These are phyloP conservation scores for Acidiella bohemica DNA, from an alignment of 495 filamentous ascomycete species.

Conservation along the genomic window DNA sequence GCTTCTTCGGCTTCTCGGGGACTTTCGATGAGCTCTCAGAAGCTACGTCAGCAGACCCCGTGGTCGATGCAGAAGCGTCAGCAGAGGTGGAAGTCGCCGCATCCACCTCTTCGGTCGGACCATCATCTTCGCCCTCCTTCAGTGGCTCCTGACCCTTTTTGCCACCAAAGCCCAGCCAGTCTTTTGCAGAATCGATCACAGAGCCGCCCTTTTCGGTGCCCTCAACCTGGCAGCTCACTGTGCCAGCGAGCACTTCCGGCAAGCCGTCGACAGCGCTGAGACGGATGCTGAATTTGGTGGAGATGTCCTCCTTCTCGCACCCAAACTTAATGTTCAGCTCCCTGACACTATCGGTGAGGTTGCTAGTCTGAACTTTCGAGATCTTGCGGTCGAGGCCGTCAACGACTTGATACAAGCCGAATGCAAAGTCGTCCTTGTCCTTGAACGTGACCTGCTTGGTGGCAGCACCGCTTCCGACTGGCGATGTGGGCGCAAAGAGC, in stretches of 20 bases:
- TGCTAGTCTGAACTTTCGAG: slow-evolving; percentile 45
- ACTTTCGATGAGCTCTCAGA: slow-evolving; percentile 36
- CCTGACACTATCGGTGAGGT: slow-evolving; percentile 68
- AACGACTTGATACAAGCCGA: slow-evolving; percentile 63
- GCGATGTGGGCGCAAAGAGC: slow-evolving; percentile 69
- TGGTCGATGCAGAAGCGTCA: slow-evolving; percentile 24
- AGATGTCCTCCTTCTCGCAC: slow-evolving; percentile 63
- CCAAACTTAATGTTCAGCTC: slow-evolving; percentile 61
- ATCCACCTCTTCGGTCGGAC: slow-evolving; percentile 29
- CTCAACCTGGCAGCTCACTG: slow-evolving; percentile 71
- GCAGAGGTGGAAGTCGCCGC: slow-evolving; percentile 14
- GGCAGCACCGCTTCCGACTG: slow-evolving; percentile 47
- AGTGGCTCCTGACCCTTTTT: slow-evolving; percentile 69
- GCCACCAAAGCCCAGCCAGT: slow-evolving; percentile 85
- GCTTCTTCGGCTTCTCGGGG: slow-evolving; percentile 41
- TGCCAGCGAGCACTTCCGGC: slow-evolving; percentile 61
- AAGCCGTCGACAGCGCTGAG: slow-evolving; percentile 64
- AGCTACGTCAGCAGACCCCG: slow-evolving; percentile 31
- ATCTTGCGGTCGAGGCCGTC: slow-evolving; percentile 39
- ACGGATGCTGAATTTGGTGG: slow-evolving; percentile 61
- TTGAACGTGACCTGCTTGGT: slow-evolving; percentile 75
- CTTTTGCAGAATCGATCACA: slow-evolving; percentile 85
- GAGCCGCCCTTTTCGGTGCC: slow-evolving; percentile 58
- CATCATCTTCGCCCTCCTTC: slow-evolving; percentile 47
- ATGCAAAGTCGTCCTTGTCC: slow-evolving; percentile 70